Evolutionary conservation across 352 stramenopile genomes (phyloP).

Genomic region (Sclerospora graminicola): DNA sequence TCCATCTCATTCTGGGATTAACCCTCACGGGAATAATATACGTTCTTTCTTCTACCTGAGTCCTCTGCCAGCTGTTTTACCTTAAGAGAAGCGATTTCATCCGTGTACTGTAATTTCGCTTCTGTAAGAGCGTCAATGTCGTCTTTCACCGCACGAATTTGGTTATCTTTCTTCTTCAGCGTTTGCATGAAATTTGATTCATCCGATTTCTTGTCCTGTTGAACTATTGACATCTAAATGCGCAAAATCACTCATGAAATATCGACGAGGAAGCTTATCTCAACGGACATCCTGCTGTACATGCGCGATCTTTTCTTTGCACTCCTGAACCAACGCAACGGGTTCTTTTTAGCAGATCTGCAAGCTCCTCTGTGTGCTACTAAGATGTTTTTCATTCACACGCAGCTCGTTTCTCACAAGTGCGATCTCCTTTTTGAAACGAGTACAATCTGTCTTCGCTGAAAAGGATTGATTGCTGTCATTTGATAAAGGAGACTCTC

Average conservation of each 20-base stretch:
- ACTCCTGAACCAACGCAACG: slow-evolving; percentile 64
- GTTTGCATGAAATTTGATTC: slow-evolving; percentile 66
- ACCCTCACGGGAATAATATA: too few species aligned
- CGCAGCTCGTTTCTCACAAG: slow-evolving; percentile 42
- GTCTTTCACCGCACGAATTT: slow-evolving; percentile 32
- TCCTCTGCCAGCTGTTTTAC: too few species aligned
- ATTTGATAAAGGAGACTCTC: slow-evolving; percentile 8
- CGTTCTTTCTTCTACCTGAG: too few species aligned
- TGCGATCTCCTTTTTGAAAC: slow-evolving; percentile 44
- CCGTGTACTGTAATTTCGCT: slow-evolving; percentile 21
- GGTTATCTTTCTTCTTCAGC: slow-evolving; percentile 61
- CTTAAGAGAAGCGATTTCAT: slow-evolving; percentile 34
- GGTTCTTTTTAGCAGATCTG: slow-evolving; percentile 68
- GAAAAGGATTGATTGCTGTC: slow-evolving; percentile 5
- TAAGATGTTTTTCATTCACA: slow-evolving; percentile 51
- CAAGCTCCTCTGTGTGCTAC: slow-evolving; percentile 42
- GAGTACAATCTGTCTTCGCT: slow-evolving; percentile 19
- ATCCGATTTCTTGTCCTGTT: slow-evolving; percentile 52
- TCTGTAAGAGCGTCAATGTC: slow-evolving; percentile 44
- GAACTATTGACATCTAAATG: slow-evolving; percentile 30
- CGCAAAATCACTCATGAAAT: neutral
- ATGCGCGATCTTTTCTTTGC: slow-evolving; percentile 53
- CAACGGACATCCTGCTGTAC: slow-evolving; percentile 39
- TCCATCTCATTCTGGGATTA: too few species aligned
- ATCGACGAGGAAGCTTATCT: neutral